Conservation (phyloP, 2,329 filamentous ascomycete genomes). For the Phoma sp. region DNA sequence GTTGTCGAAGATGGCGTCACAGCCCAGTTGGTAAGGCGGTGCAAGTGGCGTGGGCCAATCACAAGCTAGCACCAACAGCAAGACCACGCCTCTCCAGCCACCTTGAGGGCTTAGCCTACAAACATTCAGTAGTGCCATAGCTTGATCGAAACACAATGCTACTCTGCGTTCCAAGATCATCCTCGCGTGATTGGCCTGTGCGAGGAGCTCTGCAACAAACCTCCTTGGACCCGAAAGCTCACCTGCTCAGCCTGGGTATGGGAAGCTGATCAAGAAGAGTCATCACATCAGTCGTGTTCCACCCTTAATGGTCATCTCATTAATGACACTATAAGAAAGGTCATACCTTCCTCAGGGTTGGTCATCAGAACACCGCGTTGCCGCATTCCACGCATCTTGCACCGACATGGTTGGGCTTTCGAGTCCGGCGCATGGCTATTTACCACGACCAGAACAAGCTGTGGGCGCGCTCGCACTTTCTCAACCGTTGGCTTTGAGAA, state of each 20-base stretch:
- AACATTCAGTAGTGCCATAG: too few species aligned
- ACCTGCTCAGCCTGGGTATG: too few species aligned
- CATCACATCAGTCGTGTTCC: too few species aligned
- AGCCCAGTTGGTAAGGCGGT: background rate
- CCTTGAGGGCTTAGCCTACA: too few species aligned
- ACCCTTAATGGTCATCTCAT: too few species aligned
- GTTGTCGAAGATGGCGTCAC: constrained; percentile 9
- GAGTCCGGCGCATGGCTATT: background rate
- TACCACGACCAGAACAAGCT: background rate
- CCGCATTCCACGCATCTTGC: background rate
- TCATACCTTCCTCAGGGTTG: background rate
- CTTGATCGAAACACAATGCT: background rate
- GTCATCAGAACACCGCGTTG: background rate
- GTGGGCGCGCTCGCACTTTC: background rate
- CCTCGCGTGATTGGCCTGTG: too few species aligned
- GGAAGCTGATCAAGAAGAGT: too few species aligned
- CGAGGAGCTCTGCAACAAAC: too few species aligned
- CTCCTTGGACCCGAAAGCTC: too few species aligned
- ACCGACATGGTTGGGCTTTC: background rate
- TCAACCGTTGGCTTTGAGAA: background rate
- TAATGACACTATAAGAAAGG: background rate
- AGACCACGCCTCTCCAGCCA: too few species aligned
- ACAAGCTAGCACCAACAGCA: background rate
- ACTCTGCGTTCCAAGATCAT: background rate
- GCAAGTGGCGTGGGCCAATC: constrained; percentile 13